Percentiles rank a stretch among this genome's conserved stretches.
Conservation (phyloP, 164 flowering plant species). For the Euptelea pleiosperma region DNA sequence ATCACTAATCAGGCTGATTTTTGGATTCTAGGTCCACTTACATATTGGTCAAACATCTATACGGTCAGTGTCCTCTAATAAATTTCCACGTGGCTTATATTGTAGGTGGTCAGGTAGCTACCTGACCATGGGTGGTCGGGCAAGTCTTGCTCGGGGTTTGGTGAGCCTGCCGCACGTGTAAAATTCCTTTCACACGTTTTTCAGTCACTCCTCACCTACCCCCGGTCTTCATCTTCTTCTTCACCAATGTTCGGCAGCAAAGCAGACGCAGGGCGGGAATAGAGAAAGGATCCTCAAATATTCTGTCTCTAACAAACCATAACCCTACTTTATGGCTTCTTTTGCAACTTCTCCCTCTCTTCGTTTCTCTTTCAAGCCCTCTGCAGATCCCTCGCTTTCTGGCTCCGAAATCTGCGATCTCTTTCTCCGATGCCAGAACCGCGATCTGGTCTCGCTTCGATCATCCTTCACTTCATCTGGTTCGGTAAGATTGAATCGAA, state of each 20-base stretch:
- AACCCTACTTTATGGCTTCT: constrained; percentile 25
- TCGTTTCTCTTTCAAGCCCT: constrained; percentile 19
- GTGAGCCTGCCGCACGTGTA: constrained; percentile 3
- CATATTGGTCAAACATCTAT: too few relatives aligned
- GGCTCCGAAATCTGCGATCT: constrained; percentile 9
- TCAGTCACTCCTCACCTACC: too few relatives aligned
- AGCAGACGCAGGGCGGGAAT: not conserved
- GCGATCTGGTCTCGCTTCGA: constrained; percentile 14
- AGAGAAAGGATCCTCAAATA: not conserved
- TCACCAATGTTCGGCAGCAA: not conserved
- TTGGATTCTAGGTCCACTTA: too few relatives aligned
- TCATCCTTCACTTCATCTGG: constrained; percentile 9
- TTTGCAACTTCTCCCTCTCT: constrained; percentile 26
- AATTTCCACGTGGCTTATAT: too few relatives aligned
- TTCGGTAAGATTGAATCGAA: constrained; percentile 16
- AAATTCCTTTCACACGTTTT: not conserved
- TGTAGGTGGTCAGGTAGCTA: too few relatives aligned
- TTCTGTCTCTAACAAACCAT: constrained; percentile 7
- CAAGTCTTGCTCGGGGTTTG: too few relatives aligned
- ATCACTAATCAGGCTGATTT: too few relatives aligned
- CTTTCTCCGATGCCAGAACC: constrained; percentile 12
- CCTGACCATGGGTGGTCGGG: too few relatives aligned
- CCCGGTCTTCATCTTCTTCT: not conserved
- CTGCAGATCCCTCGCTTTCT: constrained; percentile 5
- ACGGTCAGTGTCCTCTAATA: too few relatives aligned